These are phyloP conservation scores for Aureobasidium leucospermi DNA, from an alignment of 2,329 filamentous ascomycete species.

Conservation along the genomic window DNA sequence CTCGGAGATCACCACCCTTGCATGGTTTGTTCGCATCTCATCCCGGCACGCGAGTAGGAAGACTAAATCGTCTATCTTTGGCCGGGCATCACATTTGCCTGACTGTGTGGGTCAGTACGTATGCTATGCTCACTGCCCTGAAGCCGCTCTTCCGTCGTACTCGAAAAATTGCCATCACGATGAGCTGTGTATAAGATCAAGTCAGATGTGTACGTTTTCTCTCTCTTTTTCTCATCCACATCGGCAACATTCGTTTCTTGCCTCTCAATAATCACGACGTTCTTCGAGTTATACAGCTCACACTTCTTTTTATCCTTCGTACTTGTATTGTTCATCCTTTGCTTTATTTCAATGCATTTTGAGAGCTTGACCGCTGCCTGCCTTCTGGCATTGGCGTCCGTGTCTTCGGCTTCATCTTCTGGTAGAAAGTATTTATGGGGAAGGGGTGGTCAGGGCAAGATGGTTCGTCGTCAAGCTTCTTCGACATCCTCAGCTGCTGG, in stretches of 20 bases:
- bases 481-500: neutral
- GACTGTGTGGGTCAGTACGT: neutral
- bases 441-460: constrained; percentile 15
- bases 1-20: neutral
- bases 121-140: neutral
- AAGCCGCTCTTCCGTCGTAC: neutral
- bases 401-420: neutral
- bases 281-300: neutral
- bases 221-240: neutral
- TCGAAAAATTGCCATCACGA: neutral
- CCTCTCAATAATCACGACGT: too few relatives aligned
- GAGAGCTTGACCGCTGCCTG: constrained; percentile 7
- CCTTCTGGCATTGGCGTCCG: constrained; percentile 12
- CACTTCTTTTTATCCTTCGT: neutral
- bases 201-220: neutral
- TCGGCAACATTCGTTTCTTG: neutral
- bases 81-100: neutral
- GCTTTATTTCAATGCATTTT: constrained; percentile 1
- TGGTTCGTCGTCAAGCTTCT: constrained; percentile 4
- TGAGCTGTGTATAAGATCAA: neutral
- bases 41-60: neutral
- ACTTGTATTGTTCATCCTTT: neutral
- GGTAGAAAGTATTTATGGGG: constrained; percentile 14
- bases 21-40: neutral
- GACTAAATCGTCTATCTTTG: neutral